phyloP scores from a whole-genome alignment of 208 protist genomes.

The Leishmania tropica region DNA sequence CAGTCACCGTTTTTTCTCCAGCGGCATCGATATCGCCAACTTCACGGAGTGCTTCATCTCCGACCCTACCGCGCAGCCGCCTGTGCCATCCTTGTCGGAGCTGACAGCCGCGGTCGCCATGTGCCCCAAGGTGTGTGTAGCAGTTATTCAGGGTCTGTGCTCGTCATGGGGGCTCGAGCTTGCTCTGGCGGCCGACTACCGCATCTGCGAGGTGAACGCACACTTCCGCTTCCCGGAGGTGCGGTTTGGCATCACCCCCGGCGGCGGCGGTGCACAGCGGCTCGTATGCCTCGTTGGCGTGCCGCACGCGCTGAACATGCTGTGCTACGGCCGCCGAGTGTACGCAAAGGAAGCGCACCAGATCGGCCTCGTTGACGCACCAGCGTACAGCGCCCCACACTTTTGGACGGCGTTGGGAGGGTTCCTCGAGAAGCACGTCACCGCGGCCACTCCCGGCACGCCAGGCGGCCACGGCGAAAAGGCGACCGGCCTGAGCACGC shows the following conservation, averaged over 20 bases:
- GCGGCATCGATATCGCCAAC: constrained; percentile 61
- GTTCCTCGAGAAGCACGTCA: constrained; percentile 9
- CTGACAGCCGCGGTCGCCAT: constrained; percentile 52
- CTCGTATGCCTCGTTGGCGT: constrained; percentile 72
- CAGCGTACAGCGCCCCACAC: constrained; percentile 19
- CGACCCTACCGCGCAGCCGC: constrained; percentile 30
- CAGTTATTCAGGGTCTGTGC: constrained; percentile 67
- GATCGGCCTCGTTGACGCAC: constrained; percentile 64
- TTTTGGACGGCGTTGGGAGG: constrained; percentile 16
- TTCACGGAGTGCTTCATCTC: constrained; percentile 42
- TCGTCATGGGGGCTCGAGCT: constrained; percentile 83
- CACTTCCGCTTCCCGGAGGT: constrained; percentile 71
- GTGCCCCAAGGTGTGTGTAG: constrained; percentile 71
- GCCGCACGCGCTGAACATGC: constrained; percentile 40
- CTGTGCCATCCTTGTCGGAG: constrained; percentile 54
- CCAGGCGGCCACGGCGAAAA: not conserved
- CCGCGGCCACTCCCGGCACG: not conserved
- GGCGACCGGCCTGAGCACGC: not conserved
- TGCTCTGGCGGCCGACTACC: constrained; percentile 66
- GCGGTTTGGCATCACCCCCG: constrained; percentile 73
- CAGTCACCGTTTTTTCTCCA: constrained; percentile 63
- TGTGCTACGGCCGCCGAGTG: constrained; percentile 40
- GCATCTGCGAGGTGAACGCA: constrained; percentile 48
- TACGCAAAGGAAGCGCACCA: constrained; percentile 45
- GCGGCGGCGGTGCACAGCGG: constrained; percentile 79